Evolutionary conservation across 345 rosid species (phyloP).

Genomic region (Eutrema yunnanense): DNA sequence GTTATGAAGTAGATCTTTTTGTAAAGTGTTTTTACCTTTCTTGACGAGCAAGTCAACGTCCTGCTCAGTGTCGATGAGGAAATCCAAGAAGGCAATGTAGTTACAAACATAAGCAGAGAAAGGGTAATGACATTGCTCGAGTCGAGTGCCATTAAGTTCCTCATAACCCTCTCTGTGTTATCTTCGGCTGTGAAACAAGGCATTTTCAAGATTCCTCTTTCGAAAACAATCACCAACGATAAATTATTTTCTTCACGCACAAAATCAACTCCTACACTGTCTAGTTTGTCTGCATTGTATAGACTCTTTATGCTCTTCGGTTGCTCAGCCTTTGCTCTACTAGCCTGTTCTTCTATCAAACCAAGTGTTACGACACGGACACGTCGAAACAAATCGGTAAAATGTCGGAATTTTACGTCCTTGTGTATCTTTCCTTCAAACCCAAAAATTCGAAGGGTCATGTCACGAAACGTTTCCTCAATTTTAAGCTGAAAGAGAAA

Average conservation of each 20-base stretch:
- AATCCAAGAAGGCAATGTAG: constrained; percentile 22
- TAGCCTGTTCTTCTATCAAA: not conserved
- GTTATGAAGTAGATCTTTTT: not conserved
- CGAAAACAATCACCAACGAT: constrained; percentile 15
- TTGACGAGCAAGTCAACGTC: constrained; percentile 29
- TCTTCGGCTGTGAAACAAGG: constrained; percentile 7
- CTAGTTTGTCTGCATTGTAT: constrained; percentile 19
- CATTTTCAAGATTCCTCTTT: not conserved
- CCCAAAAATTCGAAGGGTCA: not conserved
- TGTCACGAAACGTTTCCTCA: not conserved
- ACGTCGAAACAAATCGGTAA: constrained; percentile 20
- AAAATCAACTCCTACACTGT: constrained; percentile 18
- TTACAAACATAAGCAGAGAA: not conserved
- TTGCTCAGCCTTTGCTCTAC: not conserved
- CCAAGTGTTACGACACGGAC: constrained; percentile 20
- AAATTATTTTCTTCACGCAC: not conserved
- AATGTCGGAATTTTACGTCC: constrained; percentile 7
- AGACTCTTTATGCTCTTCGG: not conserved
- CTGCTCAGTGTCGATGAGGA: constrained; percentile 10
- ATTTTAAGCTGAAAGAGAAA: not conserved
- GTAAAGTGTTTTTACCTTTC: constrained; percentile 14
- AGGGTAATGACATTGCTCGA: constrained; percentile 25
- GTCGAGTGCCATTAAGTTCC: constrained; percentile 33
- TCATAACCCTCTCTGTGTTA: not conserved
- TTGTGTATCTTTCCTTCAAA: not conserved